Conservation (phyloP, 768 basidiomycete species). For the Brasilioporus rufonigricans region DNA sequence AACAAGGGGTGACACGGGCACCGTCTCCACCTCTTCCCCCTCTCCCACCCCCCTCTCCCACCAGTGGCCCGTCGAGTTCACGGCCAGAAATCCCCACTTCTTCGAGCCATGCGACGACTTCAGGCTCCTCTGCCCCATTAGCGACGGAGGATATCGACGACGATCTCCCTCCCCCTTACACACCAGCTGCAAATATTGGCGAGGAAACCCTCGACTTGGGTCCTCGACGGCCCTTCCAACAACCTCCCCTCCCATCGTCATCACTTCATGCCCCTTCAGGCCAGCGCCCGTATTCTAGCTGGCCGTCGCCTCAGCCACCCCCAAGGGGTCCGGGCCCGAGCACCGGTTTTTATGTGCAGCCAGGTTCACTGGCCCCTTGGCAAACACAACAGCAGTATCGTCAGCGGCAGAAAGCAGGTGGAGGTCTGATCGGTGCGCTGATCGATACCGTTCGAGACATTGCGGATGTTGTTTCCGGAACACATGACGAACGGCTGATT, state of each 20-base stretch:
- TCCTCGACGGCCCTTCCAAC: conserved; percentile 62
- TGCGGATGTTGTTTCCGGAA: conserved; percentile 27
- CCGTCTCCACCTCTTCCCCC: conserved; percentile 9
- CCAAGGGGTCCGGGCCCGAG: neutral
- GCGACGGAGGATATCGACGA: conserved; percentile 35
- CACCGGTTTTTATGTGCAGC: conserved; percentile 8
- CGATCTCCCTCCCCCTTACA: conserved; percentile 73
- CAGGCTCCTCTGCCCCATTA: neutral
- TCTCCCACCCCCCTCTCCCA: neutral
- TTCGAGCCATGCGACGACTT: neutral
- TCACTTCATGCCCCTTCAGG: neutral
- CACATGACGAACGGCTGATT: conserved; percentile 18
- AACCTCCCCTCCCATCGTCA: conserved; percentile 17
- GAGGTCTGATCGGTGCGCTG: conserved; percentile 28
- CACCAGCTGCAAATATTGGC: conserved; percentile 54
- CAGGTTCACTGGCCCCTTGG: conserved; percentile 20
- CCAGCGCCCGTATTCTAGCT: neutral
- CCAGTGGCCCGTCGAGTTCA: neutral
- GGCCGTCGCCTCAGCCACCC: neutral
- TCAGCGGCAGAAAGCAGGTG: conserved; percentile 13
- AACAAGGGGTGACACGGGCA: neutral
- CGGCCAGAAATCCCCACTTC: neutral
- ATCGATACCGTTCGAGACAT: conserved; percentile 29
- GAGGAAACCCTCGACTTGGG: conserved; percentile 65
- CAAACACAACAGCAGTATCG: conserved; percentile 19